Evolutionary conservation across 768 basidiomycete species (phyloP).

Genomic region (Suillus placidus): DNA sequence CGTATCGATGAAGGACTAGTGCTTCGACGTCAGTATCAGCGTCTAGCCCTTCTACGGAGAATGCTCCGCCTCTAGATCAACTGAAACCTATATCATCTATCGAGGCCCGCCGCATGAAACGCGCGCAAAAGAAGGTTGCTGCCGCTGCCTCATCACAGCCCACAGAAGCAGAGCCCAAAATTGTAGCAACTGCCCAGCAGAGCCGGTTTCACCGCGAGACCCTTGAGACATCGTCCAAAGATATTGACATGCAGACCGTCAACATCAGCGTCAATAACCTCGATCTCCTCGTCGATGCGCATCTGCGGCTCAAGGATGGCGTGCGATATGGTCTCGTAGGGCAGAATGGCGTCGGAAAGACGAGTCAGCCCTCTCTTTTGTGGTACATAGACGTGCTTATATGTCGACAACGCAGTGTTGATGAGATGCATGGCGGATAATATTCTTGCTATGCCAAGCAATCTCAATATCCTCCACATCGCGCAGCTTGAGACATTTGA

Average conservation of each 20-base stretch:
- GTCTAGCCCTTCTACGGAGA: neutral
- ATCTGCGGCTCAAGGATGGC: conserved; percentile 52
- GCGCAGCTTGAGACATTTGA: conserved; percentile 16
- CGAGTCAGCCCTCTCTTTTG: conserved; percentile 38
- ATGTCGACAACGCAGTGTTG: neutral
- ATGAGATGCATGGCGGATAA: conserved; percentile 20
- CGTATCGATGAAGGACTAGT: conserved; percentile 1
- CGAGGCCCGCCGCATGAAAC: conserved; percentile 15
- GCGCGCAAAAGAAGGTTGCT: conserved; percentile 15
- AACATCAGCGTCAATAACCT: conserved; percentile 51
- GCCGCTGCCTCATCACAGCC: neutral
- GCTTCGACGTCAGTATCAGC: neutral
- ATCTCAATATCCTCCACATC: conserved; percentile 17
- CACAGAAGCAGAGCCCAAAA: conserved; percentile 12
- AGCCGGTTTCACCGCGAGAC: conserved; percentile 54
- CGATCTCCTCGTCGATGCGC: conserved; percentile 55
- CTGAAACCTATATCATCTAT: conserved; percentile 11
- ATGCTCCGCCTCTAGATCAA: neutral
- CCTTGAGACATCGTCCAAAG: conserved; percentile 36
- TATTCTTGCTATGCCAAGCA: conserved; percentile 16
- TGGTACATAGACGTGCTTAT: neutral
- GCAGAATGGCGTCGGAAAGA: conserved; percentile 51
- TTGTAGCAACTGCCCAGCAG: conserved; percentile 48
- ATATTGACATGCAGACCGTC: conserved; percentile 59
- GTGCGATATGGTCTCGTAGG: conserved; percentile 58